These are phyloP conservation scores for Mycena crocata DNA, from an alignment of 768 basidiomycete species.

Conservation along the genomic window DNA sequence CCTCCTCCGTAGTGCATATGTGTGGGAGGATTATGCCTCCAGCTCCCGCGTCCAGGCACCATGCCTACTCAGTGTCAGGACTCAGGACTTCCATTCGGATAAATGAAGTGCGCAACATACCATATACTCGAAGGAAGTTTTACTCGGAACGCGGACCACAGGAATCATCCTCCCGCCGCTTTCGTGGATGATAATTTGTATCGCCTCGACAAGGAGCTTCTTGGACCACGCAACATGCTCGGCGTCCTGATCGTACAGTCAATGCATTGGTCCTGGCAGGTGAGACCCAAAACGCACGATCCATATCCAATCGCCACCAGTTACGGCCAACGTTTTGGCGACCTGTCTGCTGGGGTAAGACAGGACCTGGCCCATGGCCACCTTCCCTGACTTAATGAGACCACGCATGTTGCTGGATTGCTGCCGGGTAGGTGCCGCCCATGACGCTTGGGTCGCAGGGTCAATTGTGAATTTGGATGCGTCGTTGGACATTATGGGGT, in stretches of 20 bases:
- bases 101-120: neutral
- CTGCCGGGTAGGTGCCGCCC: slow-evolving; percentile 27
- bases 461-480: slow-evolving; percentile 6
- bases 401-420: slow-evolving; percentile 31
- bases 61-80: slow-evolving; percentile 9
- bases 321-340: slow-evolving; percentile 30
- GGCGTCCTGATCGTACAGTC: slow-evolving; percentile 8
- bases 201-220: slow-evolving; percentile 25
- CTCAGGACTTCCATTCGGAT: neutral
- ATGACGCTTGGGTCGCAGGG: slow-evolving; percentile 19
- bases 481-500: slow-evolving; percentile 1
- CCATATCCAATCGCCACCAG: slow-evolving; percentile 35
- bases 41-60: slow-evolving; percentile 28
- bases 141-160: slow-evolving; percentile 31
- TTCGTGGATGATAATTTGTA: slow-evolving; percentile 34
- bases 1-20: slow-evolving; percentile 28
- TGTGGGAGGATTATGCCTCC: slow-evolving; percentile 33
- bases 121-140: slow-evolving; percentile 31
- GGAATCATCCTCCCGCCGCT: slow-evolving; percentile 29
- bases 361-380: slow-evolving; percentile 29
- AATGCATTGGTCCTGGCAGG: neutral
- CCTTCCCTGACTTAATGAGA: slow-evolving; percentile 26
- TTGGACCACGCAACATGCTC: slow-evolving; percentile 31
- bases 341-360: slow-evolving; percentile 33
- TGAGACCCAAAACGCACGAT: slow-evolving; percentile 17